Evolutionary conservation across 2,329 filamentous ascomycete genomes (phyloP).

Genomic region (Ophiostoma novo-ulmi): DNA sequence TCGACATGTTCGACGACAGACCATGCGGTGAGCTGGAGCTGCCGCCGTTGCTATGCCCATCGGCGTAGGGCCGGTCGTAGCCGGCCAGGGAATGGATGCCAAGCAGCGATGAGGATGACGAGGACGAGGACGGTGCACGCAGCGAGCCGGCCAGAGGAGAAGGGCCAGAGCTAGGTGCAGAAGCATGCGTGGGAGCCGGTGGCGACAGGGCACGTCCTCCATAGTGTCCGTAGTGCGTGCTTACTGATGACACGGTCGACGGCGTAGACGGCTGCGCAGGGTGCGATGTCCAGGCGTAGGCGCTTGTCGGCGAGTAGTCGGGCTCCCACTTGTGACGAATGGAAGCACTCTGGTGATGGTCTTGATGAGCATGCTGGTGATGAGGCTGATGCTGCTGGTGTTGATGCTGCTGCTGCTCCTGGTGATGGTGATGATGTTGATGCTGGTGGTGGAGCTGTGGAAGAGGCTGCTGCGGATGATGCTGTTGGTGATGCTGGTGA

Average conservation of each 20-base stretch:
- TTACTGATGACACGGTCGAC: background rate
- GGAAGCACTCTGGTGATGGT: background rate
- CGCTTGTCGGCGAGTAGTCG: conserved; percentile 13
- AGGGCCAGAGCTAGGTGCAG: background rate
- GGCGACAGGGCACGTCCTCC: conserved; percentile 14
- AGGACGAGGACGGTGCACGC: background rate
- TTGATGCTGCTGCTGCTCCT: conserved; percentile 4
- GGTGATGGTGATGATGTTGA: background rate
- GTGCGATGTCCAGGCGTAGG: conserved; percentile 12
- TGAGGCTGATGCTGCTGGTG: background rate
- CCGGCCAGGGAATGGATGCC: conserved; percentile 16
- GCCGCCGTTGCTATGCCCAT: conserved; percentile 8
- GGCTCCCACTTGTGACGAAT: conserved; percentile 17
- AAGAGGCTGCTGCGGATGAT: background rate
- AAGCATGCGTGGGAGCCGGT: background rate
- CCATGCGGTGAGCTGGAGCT: conserved; percentile 14
- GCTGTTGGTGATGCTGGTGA: conserved; percentile 7
- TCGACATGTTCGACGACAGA: conserved; percentile 17
- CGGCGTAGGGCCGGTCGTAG: conserved; percentile 11
- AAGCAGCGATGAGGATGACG: background rate
- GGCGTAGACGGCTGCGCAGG: background rate
- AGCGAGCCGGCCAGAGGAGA: background rate
- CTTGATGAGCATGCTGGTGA: background rate
- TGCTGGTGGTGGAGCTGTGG: background rate
- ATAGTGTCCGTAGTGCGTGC: conserved; percentile 2